phyloP scores from a whole-genome alignment of 768 basidiomycete genomes.

The Lactarius sanguifluus region DNA sequence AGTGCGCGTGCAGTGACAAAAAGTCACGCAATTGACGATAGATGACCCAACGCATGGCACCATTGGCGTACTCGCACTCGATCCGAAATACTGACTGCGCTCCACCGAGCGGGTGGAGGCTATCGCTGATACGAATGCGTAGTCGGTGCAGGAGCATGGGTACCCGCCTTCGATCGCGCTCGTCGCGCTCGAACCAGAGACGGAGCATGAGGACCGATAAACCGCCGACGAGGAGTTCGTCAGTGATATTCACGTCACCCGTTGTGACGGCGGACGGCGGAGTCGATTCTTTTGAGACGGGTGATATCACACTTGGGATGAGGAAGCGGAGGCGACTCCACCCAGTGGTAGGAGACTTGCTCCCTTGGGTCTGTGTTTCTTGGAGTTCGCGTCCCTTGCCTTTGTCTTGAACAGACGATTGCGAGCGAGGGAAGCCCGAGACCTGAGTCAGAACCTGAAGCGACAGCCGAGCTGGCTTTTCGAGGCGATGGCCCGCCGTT shows the following conservation, averaged over 20 bases:
- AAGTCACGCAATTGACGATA: slow-evolving; percentile 94
- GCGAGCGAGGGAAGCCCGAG: background rate
- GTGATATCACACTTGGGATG: slow-evolving; percentile 53
- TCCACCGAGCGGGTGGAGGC: slow-evolving; percentile 74
- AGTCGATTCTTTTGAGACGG: slow-evolving; percentile 32
- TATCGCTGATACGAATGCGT: slow-evolving; percentile 83
- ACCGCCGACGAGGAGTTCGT: slow-evolving; percentile 79
- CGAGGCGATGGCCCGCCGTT: slow-evolving; percentile 2
- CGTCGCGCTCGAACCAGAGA: slow-evolving; percentile 86
- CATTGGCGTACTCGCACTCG: slow-evolving; percentile 96
- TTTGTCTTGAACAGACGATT: slow-evolving; percentile 17
- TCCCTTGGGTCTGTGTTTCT: slow-evolving; percentile 29
- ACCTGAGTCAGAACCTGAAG: slow-evolving; percentile 16
- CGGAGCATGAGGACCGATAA: slow-evolving; percentile 76
- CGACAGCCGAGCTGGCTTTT: background rate
- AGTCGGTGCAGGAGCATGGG: slow-evolving; percentile 77
- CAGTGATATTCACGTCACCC: slow-evolving; percentile 67
- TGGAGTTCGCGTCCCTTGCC: slow-evolving; percentile 18
- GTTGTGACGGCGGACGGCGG: slow-evolving; percentile 53
- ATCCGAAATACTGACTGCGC: slow-evolving; percentile 83
- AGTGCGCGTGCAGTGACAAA: slow-evolving; percentile 84
- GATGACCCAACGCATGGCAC: slow-evolving; percentile 90
- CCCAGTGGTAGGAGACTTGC: slow-evolving; percentile 38
- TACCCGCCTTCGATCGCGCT: slow-evolving; percentile 78
- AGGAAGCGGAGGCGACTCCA: slow-evolving; percentile 70